Evolutionary conservation across 73 alveolate genomes (phyloP), one percentile per base, ranked within the genome.

Genomic region (Stentor coeruleus): DNA sequence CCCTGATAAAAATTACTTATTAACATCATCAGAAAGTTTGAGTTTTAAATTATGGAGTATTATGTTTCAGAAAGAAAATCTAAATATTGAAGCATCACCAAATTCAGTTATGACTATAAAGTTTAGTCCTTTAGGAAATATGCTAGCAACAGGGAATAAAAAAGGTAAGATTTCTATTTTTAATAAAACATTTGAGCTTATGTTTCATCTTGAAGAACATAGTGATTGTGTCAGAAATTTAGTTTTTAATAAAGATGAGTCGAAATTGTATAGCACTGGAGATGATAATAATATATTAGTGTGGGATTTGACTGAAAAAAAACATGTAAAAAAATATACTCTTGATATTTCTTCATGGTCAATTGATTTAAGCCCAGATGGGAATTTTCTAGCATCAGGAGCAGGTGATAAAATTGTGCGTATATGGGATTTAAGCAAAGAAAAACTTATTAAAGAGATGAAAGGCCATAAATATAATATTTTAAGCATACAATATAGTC

Each of bases 201-300:
- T n/a, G n/a, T n/a, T n/a, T n/a, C n/a, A n/a, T n/a, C n/a, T n/a
- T n/a, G n/a, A n/a, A n/a, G n/a, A n/a, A n/a, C n/a, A n/a, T n/a
- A n/a, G n/a, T n/a, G n/a, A n/a, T n/a, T n/a, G n/a, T n/a, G n/a
- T n/a, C n/a, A n/a, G n/a, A n/a, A n/a, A n/a, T n/a, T n/a, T n/a
- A n/a, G n/a, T n/a, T n/a, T n/a, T n/a, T n/a, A n/a, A n/a, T n/a
- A 57, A 57, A 57, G 73, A 57, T 57, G 73, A 57, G 73, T 20
- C 73, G 73, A n/a, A 57, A 57, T 31, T 57, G 28, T 57, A 57
- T 57, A 57, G 73, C 73, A 20, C 35, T 57, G 28, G 73, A n/a
- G 73, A 57, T 31, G 73, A 57, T 57, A 31, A 57, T 2, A 31
- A 57, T 57, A 57, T 20, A 57, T 57, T 31, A 57, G 73, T 57